Evolutionary conservation across 176 grass and related monocot species (phyloP), one percentile per base, ranked within the genome.

Genomic region (Alopecurus myosuroides): DNA sequence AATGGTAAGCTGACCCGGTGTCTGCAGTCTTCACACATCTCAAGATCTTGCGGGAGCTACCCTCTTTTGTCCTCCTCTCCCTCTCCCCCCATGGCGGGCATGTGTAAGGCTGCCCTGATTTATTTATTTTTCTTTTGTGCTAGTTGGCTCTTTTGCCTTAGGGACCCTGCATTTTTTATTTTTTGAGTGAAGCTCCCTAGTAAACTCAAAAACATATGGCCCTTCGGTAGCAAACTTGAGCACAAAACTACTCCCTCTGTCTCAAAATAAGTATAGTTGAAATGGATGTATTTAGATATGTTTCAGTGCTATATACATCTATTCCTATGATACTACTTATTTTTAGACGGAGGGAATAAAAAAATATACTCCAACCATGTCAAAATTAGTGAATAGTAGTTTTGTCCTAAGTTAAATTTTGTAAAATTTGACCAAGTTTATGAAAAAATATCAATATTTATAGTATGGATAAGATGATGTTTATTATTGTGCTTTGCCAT

Each of bases 11-110:
- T 60, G 78, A 58, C 39, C 70, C 30, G 60, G 31, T 58, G 70
- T 58, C 42, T 57, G 74, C 66, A 18, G 84, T 60, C 67, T 30
- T 80, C 85, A 80, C 85, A 62, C 85, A 81, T 87, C 68, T 81
- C 81, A 84, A 87, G 81, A 87, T 91, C 85, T 84, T 53, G 85
- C 33, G 22, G 68, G 80, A 76, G 85, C 89, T 84, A 70, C 58
- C 40, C 85, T 90, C 74, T 87, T 87, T 87, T 84, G 85, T 90
- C 60, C 4, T 82, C 37, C n/a, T 56, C 88, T 39, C 45, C 66
- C 74, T 76, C 74, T 19, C 80, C 19, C 51, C 65, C 68, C 89
- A 80, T 83, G 56, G 75, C 75, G 61, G 36, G 58, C 67, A 53
- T 36, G 80, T 36, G 74, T 73, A 86, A 90, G 72, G 79, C 78